These are phyloP conservation scores for Parachaetomium inaequale DNA, from an alignment of 495 filamentous ascomycete species.

Conservation along the genomic window DNA sequence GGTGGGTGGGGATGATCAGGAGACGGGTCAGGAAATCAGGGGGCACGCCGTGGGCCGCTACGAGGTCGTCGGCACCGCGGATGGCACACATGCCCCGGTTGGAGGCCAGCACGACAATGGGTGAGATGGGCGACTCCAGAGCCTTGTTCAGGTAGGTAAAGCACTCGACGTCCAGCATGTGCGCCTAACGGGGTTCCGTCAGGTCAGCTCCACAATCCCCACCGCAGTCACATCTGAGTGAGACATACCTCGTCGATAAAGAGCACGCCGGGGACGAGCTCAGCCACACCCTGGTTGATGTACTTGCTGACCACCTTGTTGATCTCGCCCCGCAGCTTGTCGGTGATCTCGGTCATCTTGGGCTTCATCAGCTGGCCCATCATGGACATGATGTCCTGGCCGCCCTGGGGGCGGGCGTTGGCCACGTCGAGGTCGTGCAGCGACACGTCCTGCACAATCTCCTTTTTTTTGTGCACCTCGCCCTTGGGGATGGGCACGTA, in stretches of 20 bases:
- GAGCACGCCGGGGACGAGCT: conserved; percentile 92
- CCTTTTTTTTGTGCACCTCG: conserved; percentile 99
- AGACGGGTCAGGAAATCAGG: conserved; percentile 87
- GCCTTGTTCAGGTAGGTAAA: conserved; percentile 98
- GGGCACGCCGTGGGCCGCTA: conserved; percentile 88
- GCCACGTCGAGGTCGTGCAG: conserved; percentile 95
- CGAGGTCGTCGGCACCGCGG: conserved; percentile 75
- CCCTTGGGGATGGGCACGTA: conserved; percentile 98
- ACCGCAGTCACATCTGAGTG: not conserved
- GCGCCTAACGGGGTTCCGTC: conserved; percentile 57
- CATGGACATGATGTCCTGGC: conserved; percentile 99
- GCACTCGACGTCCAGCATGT: conserved; percentile 98
- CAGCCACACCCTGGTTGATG: conserved; percentile 96
- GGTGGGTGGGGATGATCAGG: conserved; percentile 89
- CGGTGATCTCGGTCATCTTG: conserved; percentile 97
- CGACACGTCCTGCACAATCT: conserved; percentile 98
- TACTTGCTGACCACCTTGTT: conserved; percentile 98
- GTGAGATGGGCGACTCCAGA: conserved; percentile 85
- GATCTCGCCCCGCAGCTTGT: conserved; percentile 91
- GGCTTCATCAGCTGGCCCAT: conserved; percentile 99
- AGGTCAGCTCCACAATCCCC: conserved; percentile 19
- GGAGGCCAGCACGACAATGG: conserved; percentile 94
- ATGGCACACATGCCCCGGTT: conserved; percentile 91
- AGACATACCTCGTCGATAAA: conserved; percentile 92
- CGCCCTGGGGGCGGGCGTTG: conserved; percentile 89